phyloP scores from a whole-genome alignment of 805 yeast genomes.

The Myxozyma neglecta region DNA sequence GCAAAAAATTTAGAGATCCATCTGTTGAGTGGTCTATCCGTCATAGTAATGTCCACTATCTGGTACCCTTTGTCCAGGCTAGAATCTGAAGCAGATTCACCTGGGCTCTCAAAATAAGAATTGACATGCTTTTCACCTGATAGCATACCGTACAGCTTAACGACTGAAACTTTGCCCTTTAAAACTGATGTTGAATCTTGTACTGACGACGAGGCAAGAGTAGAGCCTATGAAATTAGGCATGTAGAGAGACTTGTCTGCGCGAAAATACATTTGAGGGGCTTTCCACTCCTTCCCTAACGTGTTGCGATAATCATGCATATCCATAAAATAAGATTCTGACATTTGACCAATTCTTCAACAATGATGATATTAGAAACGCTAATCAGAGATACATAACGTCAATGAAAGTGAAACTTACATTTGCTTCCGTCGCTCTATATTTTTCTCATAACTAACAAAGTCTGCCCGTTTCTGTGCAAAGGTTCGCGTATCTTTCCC shows the following conservation, averaged over 20 bases:
- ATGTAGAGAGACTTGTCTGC: slow-evolving; percentile 72
- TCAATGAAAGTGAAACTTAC: slow-evolving; percentile 40
- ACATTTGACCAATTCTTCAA: slow-evolving; percentile 47
- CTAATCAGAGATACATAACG: neutral
- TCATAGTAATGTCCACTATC: slow-evolving; percentile 71
- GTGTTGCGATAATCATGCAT: slow-evolving; percentile 62
- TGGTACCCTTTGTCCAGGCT: slow-evolving; percentile 51
- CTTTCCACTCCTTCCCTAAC: slow-evolving; percentile 77
- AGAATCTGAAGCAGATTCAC: slow-evolving; percentile 46
- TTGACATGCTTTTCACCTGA: slow-evolving; percentile 69
- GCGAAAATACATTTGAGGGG: slow-evolving; percentile 80
- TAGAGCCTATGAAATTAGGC: slow-evolving; percentile 71
- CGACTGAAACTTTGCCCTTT: slow-evolving; percentile 56
- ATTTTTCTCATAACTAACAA: slow-evolving; percentile 52
- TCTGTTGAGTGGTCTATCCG: slow-evolving; percentile 72
- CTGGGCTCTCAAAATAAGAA: slow-evolving; percentile 55
- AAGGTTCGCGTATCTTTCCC: slow-evolving; percentile 46
- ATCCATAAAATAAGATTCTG: slow-evolving; percentile 67
- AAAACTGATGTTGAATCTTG: slow-evolving; percentile 44
- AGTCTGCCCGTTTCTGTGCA: slow-evolving; percentile 47
- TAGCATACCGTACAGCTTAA: slow-evolving; percentile 64
- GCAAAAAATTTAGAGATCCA: slow-evolving; percentile 57
- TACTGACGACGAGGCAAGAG: slow-evolving; percentile 43
- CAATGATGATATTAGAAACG: neutral
- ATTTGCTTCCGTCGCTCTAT: slow-evolving; percentile 52